These are phyloP conservation scores for Malassezia restricta DNA, from an alignment of 1,284 basidiomycete species.

Conservation along the genomic window DNA sequence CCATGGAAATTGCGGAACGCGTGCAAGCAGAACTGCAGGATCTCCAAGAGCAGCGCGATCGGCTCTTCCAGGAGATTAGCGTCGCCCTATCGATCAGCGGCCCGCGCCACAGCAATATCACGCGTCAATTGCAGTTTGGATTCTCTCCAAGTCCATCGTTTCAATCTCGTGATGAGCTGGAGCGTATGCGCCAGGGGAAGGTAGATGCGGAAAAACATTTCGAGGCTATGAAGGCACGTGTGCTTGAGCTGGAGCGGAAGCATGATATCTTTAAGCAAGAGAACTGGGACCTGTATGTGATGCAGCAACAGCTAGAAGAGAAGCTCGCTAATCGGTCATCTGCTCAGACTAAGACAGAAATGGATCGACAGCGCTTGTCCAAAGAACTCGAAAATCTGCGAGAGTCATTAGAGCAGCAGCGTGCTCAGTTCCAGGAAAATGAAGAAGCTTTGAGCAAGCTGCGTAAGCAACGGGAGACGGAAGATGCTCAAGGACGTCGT, in stretches of 20 bases:
- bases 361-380: slow-evolving; percentile 68
- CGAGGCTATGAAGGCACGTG: slow-evolving; percentile 6
- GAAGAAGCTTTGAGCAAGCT: slow-evolving; percentile 59
- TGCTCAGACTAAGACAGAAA: slow-evolving; percentile 60
- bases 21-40: slow-evolving; percentile 12
- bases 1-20: slow-evolving; percentile 5
- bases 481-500: slow-evolving; percentile 76
- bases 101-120: background rate
- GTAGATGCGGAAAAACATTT: slow-evolving; percentile 7
- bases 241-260: slow-evolving; percentile 47
- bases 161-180: slow-evolving; percentile 2
- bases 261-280: slow-evolving; percentile 77
- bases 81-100: background rate
- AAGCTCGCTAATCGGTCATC: slow-evolving; percentile 60
- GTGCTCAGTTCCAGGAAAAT: slow-evolving; percentile 70
- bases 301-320: slow-evolving; percentile 69
- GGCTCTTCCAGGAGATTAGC: slow-evolving; percentile 7
- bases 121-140: background rate
- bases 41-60: slow-evolving; percentile 10
- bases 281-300: slow-evolving; percentile 95
- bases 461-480: slow-evolving; percentile 77
- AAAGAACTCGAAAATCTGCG: slow-evolving; percentile 62
- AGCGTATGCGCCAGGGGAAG: slow-evolving; percentile 7
- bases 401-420: slow-evolving; percentile 69
- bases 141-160: slow-evolving; percentile 2